Conservation (phyloP, 106 monocot species). For the Apostasia shenzhenica region DNA sequence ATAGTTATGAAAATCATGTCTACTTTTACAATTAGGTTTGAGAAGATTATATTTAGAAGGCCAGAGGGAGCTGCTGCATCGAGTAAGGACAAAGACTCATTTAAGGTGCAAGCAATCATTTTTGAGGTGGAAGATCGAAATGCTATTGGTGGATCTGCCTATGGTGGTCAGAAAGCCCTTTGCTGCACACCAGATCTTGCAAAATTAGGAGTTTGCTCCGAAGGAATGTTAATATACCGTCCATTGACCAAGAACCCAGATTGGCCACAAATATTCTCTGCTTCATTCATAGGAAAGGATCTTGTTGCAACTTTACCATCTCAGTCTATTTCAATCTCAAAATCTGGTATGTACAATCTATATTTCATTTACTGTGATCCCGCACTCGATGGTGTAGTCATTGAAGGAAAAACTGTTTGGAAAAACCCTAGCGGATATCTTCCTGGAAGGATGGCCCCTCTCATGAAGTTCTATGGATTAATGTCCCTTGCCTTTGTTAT, state of each 20-base stretch:
- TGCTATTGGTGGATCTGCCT: conserved; percentile 82
- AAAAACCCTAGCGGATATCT: conserved; percentile 94
- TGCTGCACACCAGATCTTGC: conserved; percentile 96
- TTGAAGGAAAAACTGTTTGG: conserved; percentile 91
- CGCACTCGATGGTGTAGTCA: conserved; percentile 43
- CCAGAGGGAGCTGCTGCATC: conserved; percentile 37
- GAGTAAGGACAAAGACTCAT: conserved; percentile 27
- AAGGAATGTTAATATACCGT: conserved; percentile 64
- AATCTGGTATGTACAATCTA: conserved; percentile 85
- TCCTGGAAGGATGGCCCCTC: conserved; percentile 91
- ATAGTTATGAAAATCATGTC: background rate
- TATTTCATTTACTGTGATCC: conserved; percentile 80
- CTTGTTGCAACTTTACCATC: conserved; percentile 50
- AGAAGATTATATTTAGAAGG: conserved; percentile 70
- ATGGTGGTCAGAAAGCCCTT: conserved; percentile 88
- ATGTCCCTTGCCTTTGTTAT: conserved; percentile 81
- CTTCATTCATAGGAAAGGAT: conserved; percentile 54
- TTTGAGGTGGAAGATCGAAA: conserved; percentile 92
- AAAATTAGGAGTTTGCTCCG: conserved; percentile 68
- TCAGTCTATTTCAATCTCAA: conserved; percentile 43
- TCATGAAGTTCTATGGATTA: conserved; percentile 84
- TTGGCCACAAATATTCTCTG: conserved; percentile 68
- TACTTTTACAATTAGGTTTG: conserved; percentile 44
- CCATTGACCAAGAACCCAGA: conserved; percentile 51
- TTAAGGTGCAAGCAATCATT: conserved; percentile 68